Evolutionary conservation across 1,284 basidiomycete species (phyloP), one percentile per base, ranked within the genome.

Genomic region (Moniliophthora roreri): DNA sequence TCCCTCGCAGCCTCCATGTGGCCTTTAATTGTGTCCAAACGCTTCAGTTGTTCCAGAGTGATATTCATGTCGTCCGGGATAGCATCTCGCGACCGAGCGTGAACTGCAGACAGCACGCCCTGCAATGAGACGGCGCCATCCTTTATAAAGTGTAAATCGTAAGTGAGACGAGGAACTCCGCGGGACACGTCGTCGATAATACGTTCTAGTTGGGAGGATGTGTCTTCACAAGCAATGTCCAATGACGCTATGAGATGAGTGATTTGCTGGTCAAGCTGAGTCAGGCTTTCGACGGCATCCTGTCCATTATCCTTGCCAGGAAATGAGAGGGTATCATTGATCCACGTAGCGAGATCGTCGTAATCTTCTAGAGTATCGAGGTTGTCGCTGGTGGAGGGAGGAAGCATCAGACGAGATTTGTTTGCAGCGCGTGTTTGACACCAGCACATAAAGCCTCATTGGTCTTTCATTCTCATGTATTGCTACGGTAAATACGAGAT

Each of bases 71-170:
- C 75, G 23, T 76, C 71, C 1, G 77, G 81, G 10, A 81, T 67
- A 0, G 78, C 76, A 20, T 74, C 71, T 40, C 70, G 71, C 2
- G 81, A 77, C n/a, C 73, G 75, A 48, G 72, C 73, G 54, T 80
- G 75, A 15, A 91, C 83, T 28, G 77, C 75, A 15, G 77, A 71
- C 15, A 95, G 73, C 6, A 82, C 73, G 20, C 70, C 72, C 59
- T 90, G 87, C 16, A 97, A 76, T 1, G 89, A 81, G 11, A 89
- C 71, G 0, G 94, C 93, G 35, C 87, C 86, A 65, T 97, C 95
- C 46, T 91, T 87, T 85, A 97, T 95, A 71, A 96, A 95, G 66
- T 97, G 94, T 18, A 98, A 76, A 69, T 97, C 95, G 66, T 96
- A 97, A 1, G 88, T 86, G 42, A 98, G 79, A 35, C 95, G 82